Evolutionary conservation across 768 basidiomycete species (phyloP).

Genomic region (Xerocomus potaroensis): DNA sequence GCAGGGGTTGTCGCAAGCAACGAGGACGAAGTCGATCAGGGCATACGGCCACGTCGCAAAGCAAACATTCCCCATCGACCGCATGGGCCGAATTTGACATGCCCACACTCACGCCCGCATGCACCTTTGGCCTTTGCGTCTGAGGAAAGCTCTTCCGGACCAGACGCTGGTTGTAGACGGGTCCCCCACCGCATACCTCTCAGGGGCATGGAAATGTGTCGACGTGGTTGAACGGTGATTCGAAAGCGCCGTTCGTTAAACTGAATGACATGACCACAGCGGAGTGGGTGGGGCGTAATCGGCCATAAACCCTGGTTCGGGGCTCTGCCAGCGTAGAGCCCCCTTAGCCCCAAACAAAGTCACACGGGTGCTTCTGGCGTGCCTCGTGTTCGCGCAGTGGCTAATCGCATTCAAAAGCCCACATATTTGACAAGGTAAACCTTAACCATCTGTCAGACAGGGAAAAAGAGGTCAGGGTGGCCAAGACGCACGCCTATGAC

Average conservation of each 20-base stretch:
- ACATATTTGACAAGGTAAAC: slow-evolving; percentile 9
- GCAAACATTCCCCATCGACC: too few species aligned
- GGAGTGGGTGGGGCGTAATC: not conserved
- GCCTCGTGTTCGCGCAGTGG: slow-evolving; percentile 23
- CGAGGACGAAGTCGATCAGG: slow-evolving; percentile 2
- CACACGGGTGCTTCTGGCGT: slow-evolving; percentile 24
- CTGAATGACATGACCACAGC: not conserved
- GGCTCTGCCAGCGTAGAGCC: not conserved
- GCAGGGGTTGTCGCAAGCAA: too few species aligned
- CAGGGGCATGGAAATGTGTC: too few species aligned
- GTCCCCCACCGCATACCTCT: too few species aligned
- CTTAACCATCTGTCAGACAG: slow-evolving; percentile 17
- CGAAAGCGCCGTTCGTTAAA: not conserved
- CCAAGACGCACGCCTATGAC: too few species aligned
- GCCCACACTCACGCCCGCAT: too few species aligned
- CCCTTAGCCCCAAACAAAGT: slow-evolving; percentile 23
- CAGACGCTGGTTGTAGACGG: too few species aligned
- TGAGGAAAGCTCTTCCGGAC: too few species aligned
- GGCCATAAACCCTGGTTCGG: too few species aligned
- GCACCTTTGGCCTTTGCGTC: too few species aligned
- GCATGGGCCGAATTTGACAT: too few species aligned
- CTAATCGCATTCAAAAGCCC: not conserved
- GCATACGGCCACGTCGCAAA: too few species aligned
- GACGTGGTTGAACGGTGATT: not conserved
- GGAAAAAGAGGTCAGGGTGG: slow-evolving; percentile 18